Conservation (phyloP, 495 filamentous ascomycete species). For the Penicillium samsonianum region DNA sequence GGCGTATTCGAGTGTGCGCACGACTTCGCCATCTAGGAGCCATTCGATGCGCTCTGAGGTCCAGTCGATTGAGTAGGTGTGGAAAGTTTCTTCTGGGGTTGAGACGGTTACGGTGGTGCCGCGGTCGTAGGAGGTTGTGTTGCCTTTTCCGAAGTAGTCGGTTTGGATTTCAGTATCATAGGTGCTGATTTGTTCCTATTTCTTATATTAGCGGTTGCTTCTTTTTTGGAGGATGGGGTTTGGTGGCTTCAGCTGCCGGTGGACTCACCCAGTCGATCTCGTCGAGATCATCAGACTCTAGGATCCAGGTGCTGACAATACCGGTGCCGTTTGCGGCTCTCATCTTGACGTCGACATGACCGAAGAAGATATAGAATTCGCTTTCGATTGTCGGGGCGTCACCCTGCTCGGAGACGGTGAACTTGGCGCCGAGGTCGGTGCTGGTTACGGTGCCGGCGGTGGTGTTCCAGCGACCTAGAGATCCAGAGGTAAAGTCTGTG, state of each 20-base stretch:
- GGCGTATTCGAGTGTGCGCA: constrained; percentile 67
- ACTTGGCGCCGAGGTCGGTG: constrained; percentile 59
- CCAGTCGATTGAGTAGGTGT: constrained; percentile 90
- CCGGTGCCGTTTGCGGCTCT: constrained; percentile 73
- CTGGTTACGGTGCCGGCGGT: constrained; percentile 56
- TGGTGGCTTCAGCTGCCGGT: neutral
- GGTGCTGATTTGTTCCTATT: constrained; percentile 58
- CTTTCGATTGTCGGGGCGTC: constrained; percentile 76
- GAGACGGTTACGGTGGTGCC: constrained; percentile 57
- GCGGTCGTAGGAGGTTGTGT: constrained; percentile 76
- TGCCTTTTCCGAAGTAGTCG: constrained; percentile 94
- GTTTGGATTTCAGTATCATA: constrained; percentile 69
- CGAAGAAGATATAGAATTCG: constrained; percentile 81
- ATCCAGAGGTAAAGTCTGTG: constrained; percentile 64
- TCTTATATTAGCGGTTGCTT: neutral
- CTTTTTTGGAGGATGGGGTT: neutral
- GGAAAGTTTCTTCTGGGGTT: constrained; percentile 67
- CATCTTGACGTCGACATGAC: constrained; percentile 69
- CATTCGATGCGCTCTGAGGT: constrained; percentile 71
- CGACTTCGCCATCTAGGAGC: constrained; percentile 74
- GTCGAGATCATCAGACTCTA: constrained; percentile 88
- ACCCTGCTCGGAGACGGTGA: constrained; percentile 68
- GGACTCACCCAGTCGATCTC: constrained; percentile 88
- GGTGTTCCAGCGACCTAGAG: constrained; percentile 60
- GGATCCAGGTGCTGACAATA: constrained; percentile 75